phyloP scores from a whole-genome alignment of 345 rosid species.

The Gossypioides kirkii region DNA sequence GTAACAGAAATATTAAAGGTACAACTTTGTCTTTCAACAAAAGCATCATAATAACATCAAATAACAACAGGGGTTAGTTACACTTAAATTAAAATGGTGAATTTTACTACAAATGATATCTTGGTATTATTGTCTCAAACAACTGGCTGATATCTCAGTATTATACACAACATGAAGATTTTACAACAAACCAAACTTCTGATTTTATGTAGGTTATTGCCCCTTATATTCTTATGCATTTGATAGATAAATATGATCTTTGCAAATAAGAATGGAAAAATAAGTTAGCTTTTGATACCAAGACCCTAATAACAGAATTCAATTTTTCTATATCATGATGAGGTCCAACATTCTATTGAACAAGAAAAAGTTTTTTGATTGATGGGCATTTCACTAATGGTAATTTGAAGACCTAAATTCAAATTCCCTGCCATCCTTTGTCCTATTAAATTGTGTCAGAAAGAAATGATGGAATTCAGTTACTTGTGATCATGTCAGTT shows the following conservation, averaged over 20 bases:
- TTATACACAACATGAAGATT: background rate
- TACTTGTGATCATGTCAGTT: background rate
- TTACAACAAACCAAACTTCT: background rate
- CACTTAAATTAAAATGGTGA: too few species aligned
- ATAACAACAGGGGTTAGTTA: too few species aligned
- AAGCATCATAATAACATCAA: too few species aligned
- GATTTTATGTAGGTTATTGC: constrained; percentile 1
- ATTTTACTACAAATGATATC: too few species aligned
- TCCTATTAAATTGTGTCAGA: background rate
- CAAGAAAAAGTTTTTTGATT: background rate
- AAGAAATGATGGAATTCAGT: background rate
- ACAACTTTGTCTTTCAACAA: too few species aligned
- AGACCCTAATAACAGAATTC: constrained; percentile 1
- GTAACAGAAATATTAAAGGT: too few species aligned
- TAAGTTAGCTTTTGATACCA: background rate
- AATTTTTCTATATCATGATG: background rate
- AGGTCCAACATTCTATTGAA: background rate
- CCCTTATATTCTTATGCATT: background rate
- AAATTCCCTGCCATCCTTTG: background rate
- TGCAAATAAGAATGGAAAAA: background rate
- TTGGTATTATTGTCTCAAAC: background rate
- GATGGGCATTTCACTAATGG: background rate
- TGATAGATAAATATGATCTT: background rate
- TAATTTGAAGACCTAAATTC: background rate
- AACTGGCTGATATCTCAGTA: background rate